These are phyloP conservation scores for Prillingera fragicola DNA, from an alignment of 1,284 basidiomycete genomes.

Conservation along the genomic window DNA sequence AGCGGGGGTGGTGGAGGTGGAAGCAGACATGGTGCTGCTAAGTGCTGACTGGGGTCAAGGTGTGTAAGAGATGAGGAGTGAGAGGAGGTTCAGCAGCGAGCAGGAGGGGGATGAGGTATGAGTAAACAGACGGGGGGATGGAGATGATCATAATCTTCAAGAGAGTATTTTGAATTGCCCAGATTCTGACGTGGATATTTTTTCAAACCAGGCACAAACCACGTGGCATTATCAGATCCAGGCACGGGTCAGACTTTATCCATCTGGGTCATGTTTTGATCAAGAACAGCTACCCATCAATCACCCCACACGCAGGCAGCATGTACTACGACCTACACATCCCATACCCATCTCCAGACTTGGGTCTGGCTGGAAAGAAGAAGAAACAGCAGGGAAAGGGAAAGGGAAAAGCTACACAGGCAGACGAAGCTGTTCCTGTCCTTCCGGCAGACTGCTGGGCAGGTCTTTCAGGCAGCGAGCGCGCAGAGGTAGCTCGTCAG, in stretches of 20 bases:
- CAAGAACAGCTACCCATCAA: too few species aligned
- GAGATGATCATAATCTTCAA: too few species aligned
- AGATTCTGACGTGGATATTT: background rate
- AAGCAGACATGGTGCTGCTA: constrained; percentile 20
- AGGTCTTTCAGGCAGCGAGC: constrained; percentile 28
- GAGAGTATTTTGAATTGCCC: too few species aligned
- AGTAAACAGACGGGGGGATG: background rate
- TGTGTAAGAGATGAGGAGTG: too few species aligned
- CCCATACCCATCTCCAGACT: constrained; percentile 35
- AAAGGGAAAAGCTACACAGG: constrained; percentile 40
- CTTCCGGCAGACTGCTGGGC: constrained; percentile 33
- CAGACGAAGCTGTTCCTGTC: background rate
- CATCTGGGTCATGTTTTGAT: too few species aligned
- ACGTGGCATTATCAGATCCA: too few species aligned
- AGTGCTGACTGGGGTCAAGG: too few species aligned
- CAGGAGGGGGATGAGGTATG: background rate
- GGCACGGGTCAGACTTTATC: too few species aligned
- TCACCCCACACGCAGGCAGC: background rate
- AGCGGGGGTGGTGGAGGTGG: constrained; percentile 15
- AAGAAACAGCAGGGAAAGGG: constrained; percentile 25
- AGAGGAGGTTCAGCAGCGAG: background rate
- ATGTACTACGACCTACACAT: constrained; percentile 48
- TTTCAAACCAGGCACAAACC: too few species aligned
- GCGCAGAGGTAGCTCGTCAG: constrained; percentile 28
- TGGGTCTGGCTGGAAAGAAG: constrained; percentile 18